These are phyloP conservation scores for Didymella segeticola DNA, from an alignment of 2,329 filamentous ascomycete genomes.

Conservation along the genomic window DNA sequence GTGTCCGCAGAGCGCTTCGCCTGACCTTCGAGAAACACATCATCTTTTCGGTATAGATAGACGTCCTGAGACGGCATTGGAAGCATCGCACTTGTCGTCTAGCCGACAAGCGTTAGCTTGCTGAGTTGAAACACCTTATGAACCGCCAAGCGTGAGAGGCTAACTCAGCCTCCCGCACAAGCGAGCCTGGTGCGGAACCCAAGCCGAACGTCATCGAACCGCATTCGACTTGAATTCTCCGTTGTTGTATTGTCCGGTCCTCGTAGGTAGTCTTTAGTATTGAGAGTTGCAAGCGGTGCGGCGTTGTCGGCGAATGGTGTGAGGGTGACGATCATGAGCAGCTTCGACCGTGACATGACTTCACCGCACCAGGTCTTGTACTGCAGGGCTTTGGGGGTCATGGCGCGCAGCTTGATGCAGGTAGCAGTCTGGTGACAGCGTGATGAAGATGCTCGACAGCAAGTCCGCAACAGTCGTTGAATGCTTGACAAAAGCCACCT, in stretches of 20 bases:
- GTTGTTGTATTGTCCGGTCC: background rate
- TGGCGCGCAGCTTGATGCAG: too few species aligned
- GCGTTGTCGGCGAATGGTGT: background rate
- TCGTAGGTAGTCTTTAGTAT: background rate
- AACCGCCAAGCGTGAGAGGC: conserved; percentile 43
- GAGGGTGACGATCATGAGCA: background rate
- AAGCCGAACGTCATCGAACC: conserved; percentile 25
- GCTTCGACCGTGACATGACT: background rate
- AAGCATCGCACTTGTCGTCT: conserved; percentile 23
- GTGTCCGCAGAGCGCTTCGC: conserved; percentile 21
- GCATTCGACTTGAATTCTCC: background rate
- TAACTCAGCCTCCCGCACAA: conserved; percentile 26
- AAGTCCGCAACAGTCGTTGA: background rate
- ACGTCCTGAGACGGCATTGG: conserved; percentile 23
- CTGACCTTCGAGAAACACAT: conserved; percentile 7
- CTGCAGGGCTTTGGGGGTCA: too few species aligned
- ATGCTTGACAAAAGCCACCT: background rate
- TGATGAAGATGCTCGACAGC: background rate
- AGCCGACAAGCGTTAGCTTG: conserved; percentile 30
- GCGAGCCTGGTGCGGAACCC: conserved; percentile 33
- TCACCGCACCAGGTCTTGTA: too few species aligned
- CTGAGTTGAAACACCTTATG: conserved; percentile 38
- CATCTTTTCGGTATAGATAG: conserved; percentile 12
- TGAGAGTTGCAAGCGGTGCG: background rate
- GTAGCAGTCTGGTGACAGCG: background rate